Percentiles rank a stretch among this genome's conserved stretches.
Conservation (phyloP, 2,329 filamentous ascomycete species). For the Chalaropsis ovoidea region DNA sequence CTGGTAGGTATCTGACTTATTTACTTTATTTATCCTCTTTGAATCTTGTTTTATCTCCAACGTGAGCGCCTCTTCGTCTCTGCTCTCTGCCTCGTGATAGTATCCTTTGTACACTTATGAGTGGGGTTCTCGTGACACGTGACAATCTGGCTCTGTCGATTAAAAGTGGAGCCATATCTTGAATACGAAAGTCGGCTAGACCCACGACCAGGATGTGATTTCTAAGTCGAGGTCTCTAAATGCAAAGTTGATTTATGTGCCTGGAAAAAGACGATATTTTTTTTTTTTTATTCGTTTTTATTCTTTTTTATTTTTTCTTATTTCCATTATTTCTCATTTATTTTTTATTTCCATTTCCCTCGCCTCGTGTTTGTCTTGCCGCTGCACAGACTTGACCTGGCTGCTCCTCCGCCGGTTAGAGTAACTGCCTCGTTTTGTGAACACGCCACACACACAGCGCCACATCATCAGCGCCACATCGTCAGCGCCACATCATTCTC, state of each 20-base stretch:
- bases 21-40: background rate
- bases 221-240: no score
- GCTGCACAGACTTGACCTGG: no score
- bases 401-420: no score
- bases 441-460: no score
- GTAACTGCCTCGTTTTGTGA: no score
- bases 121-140: background rate
- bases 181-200: background rate
- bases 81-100: background rate
- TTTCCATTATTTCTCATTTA: no score
- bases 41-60: background rate
- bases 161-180: background rate
- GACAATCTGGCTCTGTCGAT: background rate
- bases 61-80: background rate
- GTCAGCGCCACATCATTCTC: background rate
- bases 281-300: no score
- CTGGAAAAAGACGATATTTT: no score
- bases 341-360: background rate
- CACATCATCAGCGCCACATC: background rate
- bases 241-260: no score
- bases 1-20: constrained; percentile 7
- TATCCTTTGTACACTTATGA: background rate
- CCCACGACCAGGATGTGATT: background rate
- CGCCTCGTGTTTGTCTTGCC: constrained; percentile 11
- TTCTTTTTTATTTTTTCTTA: no score